Evolutionary conservation across 805 yeast genomes (phyloP).

Genomic region (Yarrowia osloensis): DNA sequence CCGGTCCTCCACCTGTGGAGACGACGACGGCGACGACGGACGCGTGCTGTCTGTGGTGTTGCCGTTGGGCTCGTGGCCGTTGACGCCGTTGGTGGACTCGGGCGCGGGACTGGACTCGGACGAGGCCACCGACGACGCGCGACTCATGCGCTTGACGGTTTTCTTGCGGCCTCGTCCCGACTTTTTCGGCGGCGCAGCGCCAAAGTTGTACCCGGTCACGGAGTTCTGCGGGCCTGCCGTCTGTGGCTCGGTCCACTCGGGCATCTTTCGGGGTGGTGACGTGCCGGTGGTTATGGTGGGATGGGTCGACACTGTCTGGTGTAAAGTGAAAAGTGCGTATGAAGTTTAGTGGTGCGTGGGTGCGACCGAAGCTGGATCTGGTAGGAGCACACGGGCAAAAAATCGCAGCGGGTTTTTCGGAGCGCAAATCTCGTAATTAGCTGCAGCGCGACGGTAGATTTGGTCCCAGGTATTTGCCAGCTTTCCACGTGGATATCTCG

Average conservation of each 20-base stretch:
- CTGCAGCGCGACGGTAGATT: not conserved
- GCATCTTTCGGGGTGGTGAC: constrained; percentile 1
- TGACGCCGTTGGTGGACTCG: constrained; percentile 5
- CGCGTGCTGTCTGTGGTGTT: constrained; percentile 24
- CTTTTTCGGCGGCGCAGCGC: constrained; percentile 58
- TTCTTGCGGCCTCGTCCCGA: constrained; percentile 20
- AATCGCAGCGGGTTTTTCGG: not conserved
- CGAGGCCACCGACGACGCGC: constrained; percentile 26
- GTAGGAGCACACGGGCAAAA: not conserved
- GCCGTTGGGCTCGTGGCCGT: constrained; percentile 21
- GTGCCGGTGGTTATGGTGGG: not conserved
- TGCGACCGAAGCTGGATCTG: not conserved
- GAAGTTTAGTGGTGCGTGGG: constrained; percentile 10
- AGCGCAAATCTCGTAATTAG: not conserved
- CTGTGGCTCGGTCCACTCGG: constrained; percentile 58
- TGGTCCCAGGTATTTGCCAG: not conserved
- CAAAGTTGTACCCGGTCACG: constrained; percentile 73
- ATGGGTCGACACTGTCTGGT: not conserved
- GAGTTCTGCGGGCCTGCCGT: constrained; percentile 56
- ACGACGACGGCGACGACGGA: constrained; percentile 17
- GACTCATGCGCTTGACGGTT: constrained; percentile 12
- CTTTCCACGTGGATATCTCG: not conserved
- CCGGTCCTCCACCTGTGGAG: constrained; percentile 23
- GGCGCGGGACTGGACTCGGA: constrained; percentile 19
- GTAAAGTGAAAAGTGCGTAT: constrained; percentile 17